Evolutionary conservation across 495 filamentous ascomycete genomes (phyloP).

Genomic region (Neohortaea acidophila): DNA sequence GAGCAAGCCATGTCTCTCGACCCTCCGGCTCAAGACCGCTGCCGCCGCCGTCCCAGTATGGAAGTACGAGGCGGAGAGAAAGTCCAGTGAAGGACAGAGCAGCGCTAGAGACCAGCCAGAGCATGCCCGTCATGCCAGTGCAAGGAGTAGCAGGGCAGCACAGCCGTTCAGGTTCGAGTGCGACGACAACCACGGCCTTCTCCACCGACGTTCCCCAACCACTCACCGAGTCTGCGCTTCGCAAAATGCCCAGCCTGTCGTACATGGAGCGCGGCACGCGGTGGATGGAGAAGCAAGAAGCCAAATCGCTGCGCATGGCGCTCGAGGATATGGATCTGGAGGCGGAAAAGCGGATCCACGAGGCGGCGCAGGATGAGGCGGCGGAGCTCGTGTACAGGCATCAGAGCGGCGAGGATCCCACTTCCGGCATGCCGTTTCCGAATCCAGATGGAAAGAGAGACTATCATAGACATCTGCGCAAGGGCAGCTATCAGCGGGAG

Average conservation of each 20-base stretch:
- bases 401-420: slow-evolving; percentile 39
- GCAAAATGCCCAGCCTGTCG: slow-evolving; percentile 32
- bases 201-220: slow-evolving; percentile 10
- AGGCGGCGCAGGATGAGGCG: slow-evolving; percentile 70
- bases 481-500: slow-evolving; percentile 47
- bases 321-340: slow-evolving; percentile 64
- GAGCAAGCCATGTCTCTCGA: slow-evolving; percentile 12
- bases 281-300: slow-evolving; percentile 80
- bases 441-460: slow-evolving; percentile 20
- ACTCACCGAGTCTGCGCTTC: slow-evolving; percentile 3
- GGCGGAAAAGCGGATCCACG: slow-evolving; percentile 53
- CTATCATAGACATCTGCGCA: slow-evolving; percentile 45
- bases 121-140: slow-evolving; percentile 9
- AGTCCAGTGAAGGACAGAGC: slow-evolving; percentile 19
- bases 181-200: slow-evolving; percentile 5
- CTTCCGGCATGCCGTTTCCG: slow-evolving; percentile 41
- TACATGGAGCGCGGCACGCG: slow-evolving; percentile 70
- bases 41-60: slow-evolving; percentile 36
- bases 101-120: slow-evolving; percentile 5
- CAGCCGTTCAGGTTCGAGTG: neutral
- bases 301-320: slow-evolving; percentile 57
- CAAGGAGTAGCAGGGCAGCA: slow-evolving; percentile 1
- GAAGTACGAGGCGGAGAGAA: slow-evolving; percentile 32
- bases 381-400: slow-evolving; percentile 79
- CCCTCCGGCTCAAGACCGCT: slow-evolving; percentile 69